These are phyloP conservation scores for Zanthoxylum bungeanum DNA, from an alignment of 345 rosid genomes.

Conservation along the genomic window DNA sequence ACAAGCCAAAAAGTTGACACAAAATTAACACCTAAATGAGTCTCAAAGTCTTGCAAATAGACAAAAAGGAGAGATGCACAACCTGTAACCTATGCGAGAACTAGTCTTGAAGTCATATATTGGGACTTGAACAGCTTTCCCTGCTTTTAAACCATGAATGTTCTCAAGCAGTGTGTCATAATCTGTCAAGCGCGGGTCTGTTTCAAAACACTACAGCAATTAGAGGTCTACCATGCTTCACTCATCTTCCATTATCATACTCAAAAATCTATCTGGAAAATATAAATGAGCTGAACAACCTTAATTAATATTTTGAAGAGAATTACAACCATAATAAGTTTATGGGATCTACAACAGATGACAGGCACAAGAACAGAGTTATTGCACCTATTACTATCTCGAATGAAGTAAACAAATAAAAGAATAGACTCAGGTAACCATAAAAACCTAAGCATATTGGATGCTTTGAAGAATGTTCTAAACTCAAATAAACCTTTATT, in stretches of 20 bases:
- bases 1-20: slow-evolving; percentile 4
- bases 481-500: background rate
- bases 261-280: slow-evolving; percentile 10
- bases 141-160: slow-evolving; percentile 75
- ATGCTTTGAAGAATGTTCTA: background rate
- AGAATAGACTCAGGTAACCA: background rate
- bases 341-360: background rate
- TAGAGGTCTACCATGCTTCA: slow-evolving; percentile 23
- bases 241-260: slow-evolving; percentile 5
- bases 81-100: slow-evolving; percentile 90
- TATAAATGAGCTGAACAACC: slow-evolving; percentile 14
- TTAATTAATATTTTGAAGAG: background rate
- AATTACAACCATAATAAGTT: background rate
- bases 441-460: background rate
- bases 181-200: slow-evolving; percentile 97
- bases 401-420: background rate
- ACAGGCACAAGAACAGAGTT: background rate
- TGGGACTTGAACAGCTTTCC: slow-evolving; percentile 88
- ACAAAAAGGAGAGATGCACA: slow-evolving; percentile 10
- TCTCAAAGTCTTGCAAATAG: slow-evolving; percentile 10
- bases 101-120: slow-evolving; percentile 94
- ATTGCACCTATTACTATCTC: background rate
- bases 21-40: slow-evolving; percentile 5
- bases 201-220: slow-evolving; percentile 32
- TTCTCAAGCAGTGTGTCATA: slow-evolving; percentile 86